These are phyloP conservation scores for Spiraea crenata DNA, from an alignment of 331 rosid genomes.

Conservation along the genomic window DNA sequence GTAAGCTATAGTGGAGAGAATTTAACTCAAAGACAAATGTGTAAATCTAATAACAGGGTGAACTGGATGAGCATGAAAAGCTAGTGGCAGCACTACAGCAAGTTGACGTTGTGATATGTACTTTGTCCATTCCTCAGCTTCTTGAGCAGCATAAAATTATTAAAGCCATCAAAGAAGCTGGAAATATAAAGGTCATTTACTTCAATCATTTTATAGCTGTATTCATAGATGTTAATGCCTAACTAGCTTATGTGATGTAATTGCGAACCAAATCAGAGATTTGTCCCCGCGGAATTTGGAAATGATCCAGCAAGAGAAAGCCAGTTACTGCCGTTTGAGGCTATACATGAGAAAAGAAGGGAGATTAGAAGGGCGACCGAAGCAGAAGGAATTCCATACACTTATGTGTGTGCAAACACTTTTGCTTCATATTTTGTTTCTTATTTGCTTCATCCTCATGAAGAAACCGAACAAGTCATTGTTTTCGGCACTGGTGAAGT, in stretches of 20 bases:
- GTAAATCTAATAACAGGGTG: conserved; percentile 23
- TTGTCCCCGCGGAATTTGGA: conserved; percentile 43
- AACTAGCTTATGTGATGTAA: background rate
- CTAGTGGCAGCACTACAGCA: conserved; percentile 27
- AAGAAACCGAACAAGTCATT: conserved; percentile 8
- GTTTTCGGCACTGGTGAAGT: conserved; percentile 41
- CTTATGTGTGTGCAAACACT: conserved; percentile 32
- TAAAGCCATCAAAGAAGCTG: conserved; percentile 40
- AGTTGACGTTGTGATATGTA: conserved; percentile 43
- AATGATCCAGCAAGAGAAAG: conserved; percentile 34
- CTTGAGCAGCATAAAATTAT: conserved; percentile 41
- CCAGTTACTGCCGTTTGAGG: conserved; percentile 39
- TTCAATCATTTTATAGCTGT: no score
- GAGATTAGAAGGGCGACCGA: conserved; percentile 44
- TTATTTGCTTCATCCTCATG: conserved; percentile 35
- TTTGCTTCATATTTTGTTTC: conserved; percentile 34
- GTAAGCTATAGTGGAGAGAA: no score
- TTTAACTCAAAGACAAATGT: no score
- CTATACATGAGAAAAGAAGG: conserved; percentile 33
- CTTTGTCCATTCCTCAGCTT: conserved; percentile 38
- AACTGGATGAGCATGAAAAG: conserved; percentile 38
- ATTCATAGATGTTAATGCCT: background rate
- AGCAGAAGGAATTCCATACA: conserved; percentile 37
- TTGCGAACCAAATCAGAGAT: conserved; percentile 26
- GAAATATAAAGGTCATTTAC: conserved; percentile 34